These are phyloP conservation scores for Podaxis sp. DNA, from an alignment of 768 basidiomycete genomes.

Conservation along the genomic window DNA sequence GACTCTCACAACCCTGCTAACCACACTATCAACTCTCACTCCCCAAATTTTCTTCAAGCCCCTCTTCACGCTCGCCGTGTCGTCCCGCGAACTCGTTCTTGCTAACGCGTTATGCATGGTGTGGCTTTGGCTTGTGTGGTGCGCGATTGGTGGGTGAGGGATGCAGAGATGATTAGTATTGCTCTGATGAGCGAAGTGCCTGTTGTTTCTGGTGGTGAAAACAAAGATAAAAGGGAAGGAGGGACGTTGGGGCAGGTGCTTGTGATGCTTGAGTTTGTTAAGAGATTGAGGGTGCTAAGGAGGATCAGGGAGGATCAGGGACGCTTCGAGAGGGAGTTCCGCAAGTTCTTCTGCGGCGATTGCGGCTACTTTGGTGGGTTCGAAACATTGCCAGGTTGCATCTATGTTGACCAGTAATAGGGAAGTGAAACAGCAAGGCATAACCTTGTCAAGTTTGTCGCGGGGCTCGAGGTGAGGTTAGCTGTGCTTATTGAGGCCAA, in stretches of 20 bases:
- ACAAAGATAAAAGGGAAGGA: slow-evolving; percentile 21
- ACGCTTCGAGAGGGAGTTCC: slow-evolving; percentile 20
- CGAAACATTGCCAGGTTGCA: background rate
- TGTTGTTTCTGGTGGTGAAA: background rate
- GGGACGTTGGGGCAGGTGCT: slow-evolving; percentile 64
- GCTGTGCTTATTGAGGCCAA: slow-evolving; percentile 58
- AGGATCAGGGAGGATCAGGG: slow-evolving; percentile 43
- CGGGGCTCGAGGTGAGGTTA: slow-evolving; percentile 55
- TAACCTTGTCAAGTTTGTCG: slow-evolving; percentile 45
- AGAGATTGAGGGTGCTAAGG: slow-evolving; percentile 44
- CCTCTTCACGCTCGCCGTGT: no score
- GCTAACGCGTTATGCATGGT: no score
- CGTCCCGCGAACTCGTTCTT: no score
- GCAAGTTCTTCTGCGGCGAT: background rate
- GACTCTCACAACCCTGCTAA: no score
- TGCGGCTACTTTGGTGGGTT: slow-evolving; percentile 27
- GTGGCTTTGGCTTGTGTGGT: no score
- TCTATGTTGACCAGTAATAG: slow-evolving; percentile 19
- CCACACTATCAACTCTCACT: no score
- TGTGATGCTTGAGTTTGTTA: slow-evolving; percentile 64
- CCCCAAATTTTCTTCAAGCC: no score
- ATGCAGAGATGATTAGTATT: slow-evolving; percentile 40
- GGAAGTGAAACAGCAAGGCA: slow-evolving; percentile 28
- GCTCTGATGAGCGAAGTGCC: slow-evolving; percentile 59
- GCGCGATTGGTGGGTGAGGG: no score